Conservation (phyloP, 768 basidiomycete genomes). For the Termitomyces sp. region DNA sequence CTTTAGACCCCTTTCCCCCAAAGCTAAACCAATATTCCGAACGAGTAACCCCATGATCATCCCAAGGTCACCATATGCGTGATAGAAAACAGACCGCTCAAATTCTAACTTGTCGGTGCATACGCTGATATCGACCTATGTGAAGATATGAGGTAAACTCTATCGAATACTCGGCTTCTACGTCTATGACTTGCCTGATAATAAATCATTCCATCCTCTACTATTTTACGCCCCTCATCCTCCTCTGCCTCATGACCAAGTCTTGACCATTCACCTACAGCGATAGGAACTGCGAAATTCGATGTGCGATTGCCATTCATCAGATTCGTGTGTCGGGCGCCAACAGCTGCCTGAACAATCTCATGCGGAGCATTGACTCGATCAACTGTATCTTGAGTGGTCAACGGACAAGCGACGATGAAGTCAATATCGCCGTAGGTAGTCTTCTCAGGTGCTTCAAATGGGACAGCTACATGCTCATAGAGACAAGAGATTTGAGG, state of each 20-base stretch:
- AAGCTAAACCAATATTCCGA: constrained; percentile 41
- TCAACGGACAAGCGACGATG: constrained; percentile 43
- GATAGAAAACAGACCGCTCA: constrained; percentile 47
- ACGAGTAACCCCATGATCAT: constrained; percentile 61
- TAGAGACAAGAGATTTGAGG: constrained; percentile 42
- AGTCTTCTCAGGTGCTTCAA: constrained; percentile 58
- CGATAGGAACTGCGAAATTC: constrained; percentile 53
- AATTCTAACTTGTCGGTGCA: constrained; percentile 45
- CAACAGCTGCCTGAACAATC: background rate
- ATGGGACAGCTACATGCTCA: constrained; percentile 44
- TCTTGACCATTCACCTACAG: constrained; percentile 30
- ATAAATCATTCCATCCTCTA: constrained; percentile 27
- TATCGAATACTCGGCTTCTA: background rate
- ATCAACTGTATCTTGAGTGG: constrained; percentile 7
- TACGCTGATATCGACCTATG: constrained; percentile 59
- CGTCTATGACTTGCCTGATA: constrained; percentile 29
- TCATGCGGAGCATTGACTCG: constrained; percentile 18
- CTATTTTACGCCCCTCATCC: constrained; percentile 16
- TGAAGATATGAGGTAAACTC: background rate
- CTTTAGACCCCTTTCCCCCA: constrained; percentile 54
- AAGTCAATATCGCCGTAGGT: constrained; percentile 72
- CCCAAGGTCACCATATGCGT: constrained; percentile 66
- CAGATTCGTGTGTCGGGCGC: background rate
- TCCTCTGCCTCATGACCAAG: constrained; percentile 25
- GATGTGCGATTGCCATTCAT: constrained; percentile 37